Evolutionary conservation across 148 eudicot genomes (phyloP).

Genomic region (Oxyria digyna): DNA sequence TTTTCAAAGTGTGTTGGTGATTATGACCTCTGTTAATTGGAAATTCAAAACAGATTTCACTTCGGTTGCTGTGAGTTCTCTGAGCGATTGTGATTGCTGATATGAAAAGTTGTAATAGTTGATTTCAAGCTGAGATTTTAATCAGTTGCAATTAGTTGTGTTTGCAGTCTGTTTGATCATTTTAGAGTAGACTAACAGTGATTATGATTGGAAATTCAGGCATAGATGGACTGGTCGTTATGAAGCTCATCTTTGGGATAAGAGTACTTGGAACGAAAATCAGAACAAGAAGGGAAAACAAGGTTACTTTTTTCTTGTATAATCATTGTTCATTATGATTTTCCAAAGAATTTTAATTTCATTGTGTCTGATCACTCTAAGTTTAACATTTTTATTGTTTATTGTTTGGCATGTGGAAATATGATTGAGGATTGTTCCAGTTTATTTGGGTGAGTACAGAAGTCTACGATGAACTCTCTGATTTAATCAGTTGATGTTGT

Average conservation of each 20-base stretch:
- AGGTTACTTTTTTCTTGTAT: slow-evolving; percentile 29
- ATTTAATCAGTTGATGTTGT: background rate
- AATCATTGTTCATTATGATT: background rate
- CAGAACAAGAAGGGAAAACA: slow-evolving; percentile 98
- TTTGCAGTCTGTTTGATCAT: background rate
- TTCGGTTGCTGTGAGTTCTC: too few relatives aligned
- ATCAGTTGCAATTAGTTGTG: background rate
- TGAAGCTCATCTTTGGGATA: slow-evolving; percentile 99
- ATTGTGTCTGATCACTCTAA: background rate
- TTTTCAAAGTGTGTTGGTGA: too few relatives aligned
- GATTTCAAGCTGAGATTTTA: background rate
- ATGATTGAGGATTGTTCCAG: slow-evolving; percentile 31
- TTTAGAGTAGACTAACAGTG: background rate
- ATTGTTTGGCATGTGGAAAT: slow-evolving; percentile 18
- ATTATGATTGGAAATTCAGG: slow-evolving; percentile 24
- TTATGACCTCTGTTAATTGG: too few relatives aligned
- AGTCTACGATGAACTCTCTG: background rate
- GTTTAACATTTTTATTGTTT: background rate
- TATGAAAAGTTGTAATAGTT: background rate
- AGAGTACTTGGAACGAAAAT: slow-evolving; percentile 96
- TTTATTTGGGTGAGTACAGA: slow-evolving; percentile 80
- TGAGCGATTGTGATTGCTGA: too few relatives aligned
- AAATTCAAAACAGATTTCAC: too few relatives aligned
- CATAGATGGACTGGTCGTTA: slow-evolving; percentile 99
- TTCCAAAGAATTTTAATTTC: background rate